Percentiles rank a stretch among this genome's conserved stretches.
Conservation (phyloP, 1,284 basidiomycete genomes). For the Irpex lacteus region DNA sequence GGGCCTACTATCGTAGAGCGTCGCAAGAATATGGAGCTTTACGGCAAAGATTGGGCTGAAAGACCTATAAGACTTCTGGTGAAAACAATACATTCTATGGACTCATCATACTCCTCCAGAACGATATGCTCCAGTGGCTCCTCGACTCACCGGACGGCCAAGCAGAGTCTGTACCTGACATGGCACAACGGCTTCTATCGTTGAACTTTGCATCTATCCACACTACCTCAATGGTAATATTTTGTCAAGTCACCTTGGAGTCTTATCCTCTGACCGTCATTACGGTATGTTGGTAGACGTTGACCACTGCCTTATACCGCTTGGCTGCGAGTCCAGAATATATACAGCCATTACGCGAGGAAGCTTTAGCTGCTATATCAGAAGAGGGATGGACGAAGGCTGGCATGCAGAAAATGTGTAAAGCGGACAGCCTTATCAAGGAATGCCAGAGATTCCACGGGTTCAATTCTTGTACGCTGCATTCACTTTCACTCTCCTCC, state of each 20-base stretch:
- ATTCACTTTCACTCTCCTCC: neutral
- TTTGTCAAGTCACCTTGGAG: constrained; percentile 1
- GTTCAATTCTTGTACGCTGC: constrained; percentile 23
- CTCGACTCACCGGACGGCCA: constrained; percentile 36
- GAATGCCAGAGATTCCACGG: constrained; percentile 39
- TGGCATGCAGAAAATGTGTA: constrained; percentile 38
- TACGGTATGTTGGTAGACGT: constrained; percentile 19
- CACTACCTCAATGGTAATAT: constrained; percentile 30
- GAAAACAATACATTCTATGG: neutral
- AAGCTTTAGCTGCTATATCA: constrained; percentile 35
- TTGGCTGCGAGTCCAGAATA: constrained; percentile 38
- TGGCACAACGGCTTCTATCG: constrained; percentile 32
- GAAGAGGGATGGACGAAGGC: constrained; percentile 44
- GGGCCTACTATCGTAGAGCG: constrained; percentile 39
- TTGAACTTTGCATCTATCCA: constrained; percentile 41
- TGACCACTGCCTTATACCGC: constrained; percentile 34
- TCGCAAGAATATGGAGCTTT: constrained; percentile 30
- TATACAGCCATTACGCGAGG: constrained; percentile 38
- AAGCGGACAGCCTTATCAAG: constrained; percentile 46
- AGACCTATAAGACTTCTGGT: constrained; percentile 31
- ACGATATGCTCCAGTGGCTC: constrained; percentile 43
- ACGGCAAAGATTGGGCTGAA: constrained; percentile 37
- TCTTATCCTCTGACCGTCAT: neutral
- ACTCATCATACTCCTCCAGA: constrained; percentile 21
- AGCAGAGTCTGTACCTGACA: constrained; percentile 22